Percentiles rank a stretch among this genome's conserved stretches.
phyloP scores from a whole-genome alignment of 176 grass and related monocot genomes.

The Oryza australiensis region DNA sequence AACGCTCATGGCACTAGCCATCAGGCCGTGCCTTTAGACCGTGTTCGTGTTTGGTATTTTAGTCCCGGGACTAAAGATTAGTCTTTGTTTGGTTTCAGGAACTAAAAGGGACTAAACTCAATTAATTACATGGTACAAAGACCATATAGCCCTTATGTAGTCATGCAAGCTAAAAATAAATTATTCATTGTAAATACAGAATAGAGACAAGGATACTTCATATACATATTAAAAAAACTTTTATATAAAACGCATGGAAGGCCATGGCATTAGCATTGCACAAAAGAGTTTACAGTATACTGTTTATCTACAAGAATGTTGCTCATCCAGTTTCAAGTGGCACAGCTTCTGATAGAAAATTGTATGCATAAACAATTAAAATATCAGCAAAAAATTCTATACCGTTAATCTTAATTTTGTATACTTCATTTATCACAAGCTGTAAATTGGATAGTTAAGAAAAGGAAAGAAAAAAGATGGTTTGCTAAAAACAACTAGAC shows the following conservation, averaged over 20 bases:
- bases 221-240: too few species aligned
- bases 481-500: background rate
- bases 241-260: slow-evolving; percentile 3
- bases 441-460: background rate
- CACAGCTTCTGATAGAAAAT: background rate
- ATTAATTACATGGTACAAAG: too few species aligned
- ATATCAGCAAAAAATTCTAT: background rate
- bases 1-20: too few species aligned
- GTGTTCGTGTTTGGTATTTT: too few species aligned
- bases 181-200: too few species aligned
- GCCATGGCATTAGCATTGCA: slow-evolving; percentile 28
- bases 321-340: background rate
- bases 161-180: too few species aligned
- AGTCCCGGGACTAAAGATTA: too few species aligned
- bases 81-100: too few species aligned
- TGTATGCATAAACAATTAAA: background rate
- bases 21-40: too few species aligned
- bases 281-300: background rate
- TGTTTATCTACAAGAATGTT: slow-evolving; percentile 19
- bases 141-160: too few species aligned
- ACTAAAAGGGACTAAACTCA: too few species aligned
- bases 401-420: background rate
- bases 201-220: too few species aligned
- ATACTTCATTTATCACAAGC: background rate
- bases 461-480: background rate